Evolutionary conservation across 202 grass and related monocot genomes (phyloP), one percentile per base, ranked within the genome.

Genomic region (Setaria viridis): DNA sequence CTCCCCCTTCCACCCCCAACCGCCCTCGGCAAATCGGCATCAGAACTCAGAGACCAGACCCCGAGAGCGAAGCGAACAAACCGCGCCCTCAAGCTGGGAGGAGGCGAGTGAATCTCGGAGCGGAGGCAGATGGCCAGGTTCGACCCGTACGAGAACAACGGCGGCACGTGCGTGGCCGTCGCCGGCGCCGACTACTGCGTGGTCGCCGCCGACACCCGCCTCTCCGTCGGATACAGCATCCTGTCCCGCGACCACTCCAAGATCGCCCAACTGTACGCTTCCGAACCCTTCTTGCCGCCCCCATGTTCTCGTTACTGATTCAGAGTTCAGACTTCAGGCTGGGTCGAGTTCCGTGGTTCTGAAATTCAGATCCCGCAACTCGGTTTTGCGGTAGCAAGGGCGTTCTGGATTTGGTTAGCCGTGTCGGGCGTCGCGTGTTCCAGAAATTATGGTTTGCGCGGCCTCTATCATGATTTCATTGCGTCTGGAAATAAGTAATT

Each of bases 131-230:
- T 90, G 79, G 66, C 67, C 66, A 86, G 79, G 84, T 90, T 90
- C 67, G 16, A 73, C 4, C 84, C 84, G 58, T 90, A 90, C 67
- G 84, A 90, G 79, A 86, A 90, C 79, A 90, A 83, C 66, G 79
- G 88, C 67, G 91, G 95, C 83, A 98, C 94, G 41, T 97, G 94
- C 77, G 90, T 94, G 12, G 90, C 94, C 86, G 83, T 97, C 43
- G 92, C 94, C 15, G 94, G 88, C 42, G 71, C 76, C 4, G 90
- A 85, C 64, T 97, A 94, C 86, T 94, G 90, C 74, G 94, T 97
- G 12, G 82, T 97, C 58, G 92, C 94, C 33, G 90, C 94, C 7
- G 94, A 94, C 82, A 93, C 88, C 16, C 86, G 86, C 76, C 94
- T 97, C 83, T 97, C 94, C 33, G 69, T 92, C 12, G 94, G 94